A percentile compares a stretch with the other conserved stretches of the same genome.
phyloP scores from a whole-genome alignment of 2,329 filamentous ascomycete genomes.

The Nothopassalora personata region DNA sequence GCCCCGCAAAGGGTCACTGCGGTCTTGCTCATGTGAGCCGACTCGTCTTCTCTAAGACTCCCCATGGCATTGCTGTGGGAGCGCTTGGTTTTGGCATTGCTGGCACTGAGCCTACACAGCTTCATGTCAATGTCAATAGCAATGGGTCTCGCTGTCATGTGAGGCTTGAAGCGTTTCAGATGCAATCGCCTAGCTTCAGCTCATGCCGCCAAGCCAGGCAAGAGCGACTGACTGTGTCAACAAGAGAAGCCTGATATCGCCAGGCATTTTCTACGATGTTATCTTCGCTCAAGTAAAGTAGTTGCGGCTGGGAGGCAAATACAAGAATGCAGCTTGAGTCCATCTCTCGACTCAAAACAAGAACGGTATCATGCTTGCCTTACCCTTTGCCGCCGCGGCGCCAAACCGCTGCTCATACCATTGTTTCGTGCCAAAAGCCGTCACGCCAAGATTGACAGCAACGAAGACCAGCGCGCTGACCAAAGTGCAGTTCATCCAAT shows the following conservation, averaged over 20 bases:
- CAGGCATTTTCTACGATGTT: not conserved
- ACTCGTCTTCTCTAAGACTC: not conserved
- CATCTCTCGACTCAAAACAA: slow-evolving; percentile 31
- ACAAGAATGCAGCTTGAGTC: not conserved
- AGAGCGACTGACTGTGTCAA: too few species aligned
- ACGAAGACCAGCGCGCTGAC: slow-evolving; percentile 68
- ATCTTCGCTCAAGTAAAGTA: not conserved
- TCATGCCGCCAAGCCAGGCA: too few species aligned
- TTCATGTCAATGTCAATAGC: not conserved
- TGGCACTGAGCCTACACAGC: not conserved
- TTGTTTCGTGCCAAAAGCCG: slow-evolving; percentile 67
- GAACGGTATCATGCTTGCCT: slow-evolving; percentile 72
- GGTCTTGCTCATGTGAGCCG: not conserved
- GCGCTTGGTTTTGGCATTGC: not conserved
- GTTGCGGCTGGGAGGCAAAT: not conserved
- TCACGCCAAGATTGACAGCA: slow-evolving; percentile 71
- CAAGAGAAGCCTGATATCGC: not conserved
- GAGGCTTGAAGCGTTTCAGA: too few species aligned
- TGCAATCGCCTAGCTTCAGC: too few species aligned
- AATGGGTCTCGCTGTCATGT: too few species aligned
- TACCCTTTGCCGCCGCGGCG: slow-evolving; percentile 52
- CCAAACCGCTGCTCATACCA: slow-evolving; percentile 81
- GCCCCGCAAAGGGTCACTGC: not conserved
- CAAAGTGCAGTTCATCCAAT: slow-evolving; percentile 66
- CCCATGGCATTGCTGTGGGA: not conserved